phyloP scores from a whole-genome alignment of 306 rosid genomes.

The Cicer bijugum region DNA sequence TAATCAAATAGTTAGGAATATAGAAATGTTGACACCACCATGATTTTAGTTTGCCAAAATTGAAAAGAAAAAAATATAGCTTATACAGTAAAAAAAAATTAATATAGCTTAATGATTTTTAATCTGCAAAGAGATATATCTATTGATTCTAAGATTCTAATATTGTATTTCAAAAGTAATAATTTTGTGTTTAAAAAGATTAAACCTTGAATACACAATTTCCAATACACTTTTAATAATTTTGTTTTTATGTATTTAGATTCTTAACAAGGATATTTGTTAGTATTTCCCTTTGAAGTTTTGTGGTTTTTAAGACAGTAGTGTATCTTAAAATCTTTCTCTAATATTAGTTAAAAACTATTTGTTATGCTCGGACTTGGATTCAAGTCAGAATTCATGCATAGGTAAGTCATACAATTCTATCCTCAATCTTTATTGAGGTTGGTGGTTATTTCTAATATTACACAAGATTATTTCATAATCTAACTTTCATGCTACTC shows the following conservation, averaged over 20 bases:
- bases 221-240: too few species aligned
- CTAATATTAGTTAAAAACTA: background rate
- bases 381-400: background rate
- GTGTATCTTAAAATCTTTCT: background rate
- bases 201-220: too few species aligned
- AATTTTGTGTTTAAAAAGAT: too few species aligned
- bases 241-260: too few species aligned
- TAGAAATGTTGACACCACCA: background rate
- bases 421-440: background rate
- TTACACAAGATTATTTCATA: too few species aligned
- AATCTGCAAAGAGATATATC: background rate
- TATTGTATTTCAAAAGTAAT: too few species aligned
- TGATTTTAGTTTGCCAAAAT: background rate
- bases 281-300: background rate
- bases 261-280: too few species aligned
- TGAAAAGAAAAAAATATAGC: background rate
- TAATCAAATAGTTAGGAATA: conserved; percentile 7
- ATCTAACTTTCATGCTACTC: background rate
- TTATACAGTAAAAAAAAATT: background rate
- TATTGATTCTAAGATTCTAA: background rate
- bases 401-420: background rate
- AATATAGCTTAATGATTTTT: background rate
- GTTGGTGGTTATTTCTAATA: background rate
- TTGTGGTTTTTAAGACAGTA: background rate
- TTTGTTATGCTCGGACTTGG: background rate